phyloP scores from a whole-genome alignment of 202 grass and related monocot genomes.

The Dendrocalamus latiflorus region DNA sequence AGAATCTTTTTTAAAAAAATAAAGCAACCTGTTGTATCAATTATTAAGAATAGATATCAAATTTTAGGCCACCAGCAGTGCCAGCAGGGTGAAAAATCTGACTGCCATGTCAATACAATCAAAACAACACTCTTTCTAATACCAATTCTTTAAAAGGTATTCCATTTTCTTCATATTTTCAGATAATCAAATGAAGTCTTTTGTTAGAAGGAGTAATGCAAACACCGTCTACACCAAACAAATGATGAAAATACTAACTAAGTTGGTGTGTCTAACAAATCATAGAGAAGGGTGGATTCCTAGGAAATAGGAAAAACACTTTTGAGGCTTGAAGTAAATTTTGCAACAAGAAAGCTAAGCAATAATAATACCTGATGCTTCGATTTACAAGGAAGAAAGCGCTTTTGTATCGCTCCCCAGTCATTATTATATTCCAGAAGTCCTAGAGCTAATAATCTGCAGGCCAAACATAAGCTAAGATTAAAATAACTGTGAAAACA shows the following conservation, averaged over 20 bases:
- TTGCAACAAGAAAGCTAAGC: constrained; percentile 12
- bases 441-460: constrained; percentile 87
- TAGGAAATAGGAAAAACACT: neutral
- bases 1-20: neutral
- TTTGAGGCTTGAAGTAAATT: constrained; percentile 14
- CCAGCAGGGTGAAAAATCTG: neutral
- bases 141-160: neutral
- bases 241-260: constrained; percentile 16
- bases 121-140: neutral
- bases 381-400: constrained; percentile 88
- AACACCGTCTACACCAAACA: neutral
- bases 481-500: neutral
- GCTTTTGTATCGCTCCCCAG: constrained; percentile 80
- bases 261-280: constrained; percentile 16
- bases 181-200: neutral
- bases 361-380: constrained; percentile 69
- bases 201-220: neutral
- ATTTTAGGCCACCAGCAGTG: neutral
- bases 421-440: constrained; percentile 86
- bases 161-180: neutral
- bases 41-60: neutral
- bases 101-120: neutral
- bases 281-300: neutral
- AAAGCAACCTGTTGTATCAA: neutral
- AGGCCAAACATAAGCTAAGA: constrained; percentile 20